Evolutionary conservation across 345 rosid species (phyloP).

Genomic region (Raphanus sativus): DNA sequence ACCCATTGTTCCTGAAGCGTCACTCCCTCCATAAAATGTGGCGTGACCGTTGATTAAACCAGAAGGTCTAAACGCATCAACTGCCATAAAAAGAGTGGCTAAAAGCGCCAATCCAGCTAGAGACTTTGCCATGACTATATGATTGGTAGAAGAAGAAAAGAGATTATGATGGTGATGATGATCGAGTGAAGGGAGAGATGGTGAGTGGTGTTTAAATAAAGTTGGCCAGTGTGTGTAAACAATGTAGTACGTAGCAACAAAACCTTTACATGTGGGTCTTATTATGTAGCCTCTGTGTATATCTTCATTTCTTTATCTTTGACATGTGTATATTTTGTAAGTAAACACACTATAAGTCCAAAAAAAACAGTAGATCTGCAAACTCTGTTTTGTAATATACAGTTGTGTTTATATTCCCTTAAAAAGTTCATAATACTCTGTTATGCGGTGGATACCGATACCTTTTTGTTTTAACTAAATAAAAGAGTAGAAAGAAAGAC

Average conservation of each 20-base stretch:
- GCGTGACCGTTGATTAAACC: constrained; percentile 68
- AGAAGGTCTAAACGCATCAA: constrained; percentile 51
- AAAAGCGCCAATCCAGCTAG: constrained; percentile 36
- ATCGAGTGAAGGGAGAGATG: constrained; percentile 19
- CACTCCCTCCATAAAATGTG: constrained; percentile 81
- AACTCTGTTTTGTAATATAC: constrained; percentile 21
- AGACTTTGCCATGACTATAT: constrained; percentile 29
- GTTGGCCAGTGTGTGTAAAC: constrained; percentile 31
- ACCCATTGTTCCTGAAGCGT: constrained; percentile 91
- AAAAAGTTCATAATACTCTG: background rate
- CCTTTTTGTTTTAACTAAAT: background rate
- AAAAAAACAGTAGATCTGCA: constrained; percentile 29
- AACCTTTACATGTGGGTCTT: constrained; percentile 39
- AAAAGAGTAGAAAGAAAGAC: constrained; percentile 30
- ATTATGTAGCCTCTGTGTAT: constrained; percentile 28
- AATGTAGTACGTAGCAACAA: constrained; percentile 29
- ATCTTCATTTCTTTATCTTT: constrained; percentile 11
- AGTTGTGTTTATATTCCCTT: constrained; percentile 21
- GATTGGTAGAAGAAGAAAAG: constrained; percentile 1
- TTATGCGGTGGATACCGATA: constrained; percentile 4
- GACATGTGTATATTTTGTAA: constrained; percentile 27
- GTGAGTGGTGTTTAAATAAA: constrained; percentile 35
- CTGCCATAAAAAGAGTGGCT: constrained; percentile 37
- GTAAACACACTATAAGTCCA: constrained; percentile 26
- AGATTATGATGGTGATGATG: constrained; percentile 19